These are phyloP conservation scores for Saccharomycopsis schoenii DNA, from an alignment of 805 yeast genomes.

Conservation along the genomic window DNA sequence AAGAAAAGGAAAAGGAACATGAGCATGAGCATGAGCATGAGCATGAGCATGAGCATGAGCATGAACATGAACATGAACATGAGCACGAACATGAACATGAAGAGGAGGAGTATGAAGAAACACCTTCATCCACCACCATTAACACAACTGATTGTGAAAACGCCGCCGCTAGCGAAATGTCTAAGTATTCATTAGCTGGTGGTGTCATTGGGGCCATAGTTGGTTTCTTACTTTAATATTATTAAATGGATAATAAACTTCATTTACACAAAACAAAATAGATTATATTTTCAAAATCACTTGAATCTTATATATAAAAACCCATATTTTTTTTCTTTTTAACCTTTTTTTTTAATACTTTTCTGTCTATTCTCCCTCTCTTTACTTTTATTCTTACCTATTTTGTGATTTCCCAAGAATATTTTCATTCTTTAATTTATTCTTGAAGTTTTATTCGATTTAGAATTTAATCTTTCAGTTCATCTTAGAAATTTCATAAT, in stretches of 20 bases:
- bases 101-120: constrained; percentile 8
- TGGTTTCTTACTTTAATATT: neutral
- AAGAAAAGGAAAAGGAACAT: neutral
- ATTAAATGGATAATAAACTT: neutral
- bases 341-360: neutral
- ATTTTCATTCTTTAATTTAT: neutral
- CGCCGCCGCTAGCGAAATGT: neutral
- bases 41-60: too few species aligned
- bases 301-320: neutral
- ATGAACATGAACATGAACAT: too few species aligned
- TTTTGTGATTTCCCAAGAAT: neutral
- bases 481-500: neutral
- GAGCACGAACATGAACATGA: neutral
- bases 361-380: neutral
- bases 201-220: neutral
- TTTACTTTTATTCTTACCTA: neutral
- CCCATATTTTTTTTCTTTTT: too few species aligned
- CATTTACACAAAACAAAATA: too few species aligned
- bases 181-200: neutral
- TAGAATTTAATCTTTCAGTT: neutral
- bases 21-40: too few species aligned
- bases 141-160: constrained; percentile 3
- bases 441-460: neutral
- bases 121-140: neutral
- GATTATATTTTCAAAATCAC: neutral